Percentiles rank a stretch among this genome's conserved stretches.
These are phyloP conservation scores for Ceratocystis cacaofunesta DNA, from an alignment of 2,329 filamentous ascomycete species.

Conservation along the genomic window DNA sequence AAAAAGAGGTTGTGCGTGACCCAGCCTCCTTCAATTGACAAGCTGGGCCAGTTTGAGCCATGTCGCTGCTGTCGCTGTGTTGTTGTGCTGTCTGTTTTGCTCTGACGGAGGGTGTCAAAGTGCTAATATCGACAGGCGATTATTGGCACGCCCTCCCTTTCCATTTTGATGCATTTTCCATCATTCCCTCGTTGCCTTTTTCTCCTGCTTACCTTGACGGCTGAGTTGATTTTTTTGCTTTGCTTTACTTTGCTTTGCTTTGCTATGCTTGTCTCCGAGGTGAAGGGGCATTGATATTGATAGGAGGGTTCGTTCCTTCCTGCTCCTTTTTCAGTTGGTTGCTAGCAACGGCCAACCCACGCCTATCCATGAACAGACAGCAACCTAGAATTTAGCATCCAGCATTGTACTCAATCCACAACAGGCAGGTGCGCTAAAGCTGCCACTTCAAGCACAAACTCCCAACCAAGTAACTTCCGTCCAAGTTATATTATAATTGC, in stretches of 20 bases:
- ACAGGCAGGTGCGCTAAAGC: background rate
- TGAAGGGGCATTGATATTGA: constrained; percentile 1
- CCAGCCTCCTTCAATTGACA: background rate
- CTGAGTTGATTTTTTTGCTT: too few species aligned
- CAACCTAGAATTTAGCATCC: background rate
- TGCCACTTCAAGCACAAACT: background rate
- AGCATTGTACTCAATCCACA: too few species aligned
- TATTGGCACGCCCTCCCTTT: too few species aligned
- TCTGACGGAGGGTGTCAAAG: background rate
- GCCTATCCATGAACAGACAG: background rate
- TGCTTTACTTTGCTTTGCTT: too few species aligned
- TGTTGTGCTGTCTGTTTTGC: background rate
- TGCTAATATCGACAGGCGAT: background rate
- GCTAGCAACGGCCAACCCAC: background rate
- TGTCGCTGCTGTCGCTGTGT: background rate
- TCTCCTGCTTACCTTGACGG: too few species aligned
- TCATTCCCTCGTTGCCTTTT: background rate
- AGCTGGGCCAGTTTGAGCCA: background rate
- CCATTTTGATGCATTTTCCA: background rate
- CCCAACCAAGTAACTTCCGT: background rate
- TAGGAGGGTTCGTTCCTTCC: constrained; percentile 7
- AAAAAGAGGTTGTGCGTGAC: background rate
- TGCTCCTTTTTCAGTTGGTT: background rate
- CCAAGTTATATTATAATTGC: too few species aligned
- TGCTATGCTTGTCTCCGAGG: background rate